phyloP scores from a whole-genome alignment of 139 green algal genomes.

The Cymbomonas tetramitiformis region DNA sequence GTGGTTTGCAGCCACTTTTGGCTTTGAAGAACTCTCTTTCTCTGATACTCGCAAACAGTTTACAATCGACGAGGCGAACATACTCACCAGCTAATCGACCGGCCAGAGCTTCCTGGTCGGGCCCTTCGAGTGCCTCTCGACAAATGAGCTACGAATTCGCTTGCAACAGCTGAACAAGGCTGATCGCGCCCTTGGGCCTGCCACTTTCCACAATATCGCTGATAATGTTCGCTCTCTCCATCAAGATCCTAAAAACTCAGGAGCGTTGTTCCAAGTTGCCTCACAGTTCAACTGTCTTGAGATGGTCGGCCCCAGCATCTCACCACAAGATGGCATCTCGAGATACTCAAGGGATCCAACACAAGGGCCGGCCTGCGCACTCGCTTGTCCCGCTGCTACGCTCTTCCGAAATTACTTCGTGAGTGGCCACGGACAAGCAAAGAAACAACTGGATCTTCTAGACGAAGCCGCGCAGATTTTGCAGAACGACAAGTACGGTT shows the following conservation, averaged over 20 bases:
- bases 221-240: no score
- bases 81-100: no score
- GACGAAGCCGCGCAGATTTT: background rate
- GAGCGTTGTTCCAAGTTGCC: background rate
- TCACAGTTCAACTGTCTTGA: constrained; percentile 8
- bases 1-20: no score
- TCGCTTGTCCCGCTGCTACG: background rate
- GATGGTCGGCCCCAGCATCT: background rate
- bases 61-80: no score
- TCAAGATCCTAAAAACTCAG: background rate
- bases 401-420: constrained; percentile 5
- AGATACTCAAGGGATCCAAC: background rate
- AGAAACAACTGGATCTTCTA: background rate
- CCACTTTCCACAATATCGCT: no score
- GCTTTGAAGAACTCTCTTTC: no score
- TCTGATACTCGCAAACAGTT: no score
- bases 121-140: no score
- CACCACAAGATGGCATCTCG: constrained; percentile 1
- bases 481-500: background rate
- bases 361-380: constrained; percentile 1
- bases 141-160: no score
- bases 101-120: no score
- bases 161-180: no score
- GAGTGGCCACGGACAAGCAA: background rate
- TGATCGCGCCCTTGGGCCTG: no score